Evolutionary conservation across 140 eudicot genomes (phyloP), one percentile per base, ranked within the genome.

Genomic region (Erigeron philadelphicus): DNA sequence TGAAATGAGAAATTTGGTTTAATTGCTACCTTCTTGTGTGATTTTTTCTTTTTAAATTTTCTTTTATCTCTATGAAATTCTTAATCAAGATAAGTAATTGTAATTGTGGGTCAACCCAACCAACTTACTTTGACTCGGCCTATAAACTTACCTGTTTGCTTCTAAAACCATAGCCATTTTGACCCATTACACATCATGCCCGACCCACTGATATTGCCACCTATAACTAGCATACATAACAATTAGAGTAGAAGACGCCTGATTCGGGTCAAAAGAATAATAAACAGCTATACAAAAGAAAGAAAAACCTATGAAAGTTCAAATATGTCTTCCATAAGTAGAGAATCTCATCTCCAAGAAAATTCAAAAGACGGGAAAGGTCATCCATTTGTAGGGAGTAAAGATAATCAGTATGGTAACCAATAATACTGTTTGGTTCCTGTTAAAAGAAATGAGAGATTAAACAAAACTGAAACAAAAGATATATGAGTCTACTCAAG

Each of bases 261-360:
- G 16, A 40, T n/a, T 3, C 18, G 38, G 68, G 13, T 63, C 25
- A 5, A 16, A 44, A 44, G 35, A 42, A 16, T 13, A 0, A 13
- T 11, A 15, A 25, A 60, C 11, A 21, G 23, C 13, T 19, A 23
- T n/a, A 25, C 12, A 60, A 60, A 6, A 35, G 43, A 63, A 23
- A 63, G 49, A 16, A 63, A 70, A 54, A 89, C 98, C 98, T 84
- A 89, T 93, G 98, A 67, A 84, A 93, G 70, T 81, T 87, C 64
- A 93, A 67, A 85, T 88, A 93, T 35, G 64, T 83, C 65, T 72
- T 84, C 98, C 98, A 93, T 67, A 93, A 71, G 80, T 83, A 74
- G 43, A 73, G 61, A 53, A 83, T 72, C 76, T 86, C 93, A 67
- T 81, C 85, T 45, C 94, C 96, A 61, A 93, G 78, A 15, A 78